A percentile compares a stretch with the other conserved stretches of the same genome.
phyloP scores from a whole-genome alignment of 148 eudicot species.

The Vaccinium vitisidaea region DNA sequence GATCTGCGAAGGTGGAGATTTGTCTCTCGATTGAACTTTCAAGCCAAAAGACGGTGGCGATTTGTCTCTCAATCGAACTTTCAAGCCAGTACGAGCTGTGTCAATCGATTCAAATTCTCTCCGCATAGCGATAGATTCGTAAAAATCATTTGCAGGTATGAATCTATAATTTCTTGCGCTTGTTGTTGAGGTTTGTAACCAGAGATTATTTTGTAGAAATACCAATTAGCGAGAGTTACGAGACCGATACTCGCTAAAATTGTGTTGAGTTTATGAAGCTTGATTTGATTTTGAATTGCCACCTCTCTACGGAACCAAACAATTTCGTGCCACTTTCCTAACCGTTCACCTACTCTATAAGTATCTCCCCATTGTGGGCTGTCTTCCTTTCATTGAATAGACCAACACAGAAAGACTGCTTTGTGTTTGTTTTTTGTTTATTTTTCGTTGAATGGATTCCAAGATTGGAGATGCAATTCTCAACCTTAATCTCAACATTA shows the following conservation, averaged over 20 bases:
- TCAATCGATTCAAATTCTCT: no score
- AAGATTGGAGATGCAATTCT: background rate
- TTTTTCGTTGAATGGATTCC: background rate
- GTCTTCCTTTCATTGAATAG: background rate
- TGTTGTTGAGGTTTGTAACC: background rate
- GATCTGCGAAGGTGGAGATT: no score
- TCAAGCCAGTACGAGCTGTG: no score
- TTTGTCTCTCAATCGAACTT: no score
- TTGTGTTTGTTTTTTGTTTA: background rate
- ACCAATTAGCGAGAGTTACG: no score
- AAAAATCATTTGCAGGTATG: background rate
- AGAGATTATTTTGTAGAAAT: no score
- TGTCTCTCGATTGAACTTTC: no score
- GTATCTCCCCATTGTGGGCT: background rate
- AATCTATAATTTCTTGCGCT: background rate
- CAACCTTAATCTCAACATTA: conserved; percentile 1
- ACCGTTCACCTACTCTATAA: background rate
- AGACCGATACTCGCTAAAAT: background rate
- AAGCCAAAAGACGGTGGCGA: no score
- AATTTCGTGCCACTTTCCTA: background rate
- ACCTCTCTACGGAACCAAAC: background rate
- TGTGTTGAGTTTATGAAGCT: background rate
- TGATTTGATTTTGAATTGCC: no score
- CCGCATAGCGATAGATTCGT: background rate
- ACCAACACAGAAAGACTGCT: background rate